Base-by-base conservation (phyloP, 2,329 filamentous ascomycete species). In the Trichophyton benhamiae region DNA sequence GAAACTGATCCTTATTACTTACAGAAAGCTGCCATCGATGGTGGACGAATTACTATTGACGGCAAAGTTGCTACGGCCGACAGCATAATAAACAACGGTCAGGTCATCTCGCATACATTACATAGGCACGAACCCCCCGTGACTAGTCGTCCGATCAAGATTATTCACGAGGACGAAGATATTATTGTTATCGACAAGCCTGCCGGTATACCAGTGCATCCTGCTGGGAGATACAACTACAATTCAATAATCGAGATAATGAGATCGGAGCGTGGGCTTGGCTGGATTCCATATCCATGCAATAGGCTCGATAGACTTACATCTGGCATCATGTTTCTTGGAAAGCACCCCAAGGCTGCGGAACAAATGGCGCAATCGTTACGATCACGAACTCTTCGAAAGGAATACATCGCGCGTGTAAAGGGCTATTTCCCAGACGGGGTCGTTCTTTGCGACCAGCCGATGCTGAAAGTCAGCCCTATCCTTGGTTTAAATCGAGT, bases 121-220 rank as follows among this genome's bases (percentile, higher is more conserved):
- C 94, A 99, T 74, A 87, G 94, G 13, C 94, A 99, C 72, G 94
- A 99, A 74, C 94, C 94, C 1, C 94, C 94, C 0, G 90, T 96
- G 36, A 91, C 89, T 1, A 86, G 85, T 15, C 83, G 88, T 48
- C 83, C 88, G 0, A 87, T 99, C 58, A 83, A 83, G 15, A 82
- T 96, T 53, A 85, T 99, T 44, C 88, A 96, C 74, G 94, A 99
- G 74, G 90, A 96, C 67, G 84, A 95, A 53, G 87, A 91, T 66
- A 87, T 99, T 79, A 87, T 99, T 63, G 91, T 97, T 64, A 95
- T 99, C 72, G 91, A 96, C 77, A 99, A 99, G 74, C 94, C 94
- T 0, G 87, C 92, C 0, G 94, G 94, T 5, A 86, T 99, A 46
- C 94, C 94, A 0, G 94, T 99, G 0, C 94, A 99, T 73, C 89